These are phyloP conservation scores for Claviceps sorghi DNA, from an alignment of 2,329 filamentous ascomycete genomes.

Conservation along the genomic window DNA sequence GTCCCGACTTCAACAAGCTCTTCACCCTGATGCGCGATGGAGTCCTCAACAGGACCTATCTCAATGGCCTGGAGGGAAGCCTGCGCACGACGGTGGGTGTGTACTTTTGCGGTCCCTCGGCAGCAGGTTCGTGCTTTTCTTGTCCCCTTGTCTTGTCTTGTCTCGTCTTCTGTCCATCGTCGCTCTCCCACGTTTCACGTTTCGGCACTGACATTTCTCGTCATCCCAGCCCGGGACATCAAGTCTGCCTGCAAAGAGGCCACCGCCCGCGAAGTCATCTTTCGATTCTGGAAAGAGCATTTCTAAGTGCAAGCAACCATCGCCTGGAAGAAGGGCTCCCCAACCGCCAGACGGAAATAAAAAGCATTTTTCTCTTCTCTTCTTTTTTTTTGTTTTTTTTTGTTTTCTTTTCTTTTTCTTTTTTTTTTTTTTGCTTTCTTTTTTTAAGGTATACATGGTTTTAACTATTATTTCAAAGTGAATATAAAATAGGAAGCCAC, in stretches of 20 bases:
- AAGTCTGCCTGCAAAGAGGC: constrained; percentile 63
- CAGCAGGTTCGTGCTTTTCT: constrained; percentile 31
- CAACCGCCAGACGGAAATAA: too few species aligned
- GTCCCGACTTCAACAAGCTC: constrained; percentile 73
- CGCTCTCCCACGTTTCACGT: too few species aligned
- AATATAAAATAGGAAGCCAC: too few species aligned
- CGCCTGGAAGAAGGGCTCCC: too few species aligned
- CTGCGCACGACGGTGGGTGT: constrained; percentile 80
- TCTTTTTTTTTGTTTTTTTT: too few species aligned
- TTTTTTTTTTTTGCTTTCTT: too few species aligned
- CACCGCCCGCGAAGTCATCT: constrained; percentile 65
- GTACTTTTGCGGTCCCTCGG: constrained; percentile 90
- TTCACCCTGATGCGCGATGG: constrained; percentile 78
- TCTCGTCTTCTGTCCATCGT: not conserved
- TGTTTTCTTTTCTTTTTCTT: not conserved
- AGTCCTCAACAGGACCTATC: constrained; percentile 71
- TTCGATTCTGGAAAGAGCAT: constrained; percentile 99
- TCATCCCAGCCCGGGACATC: constrained; percentile 58
- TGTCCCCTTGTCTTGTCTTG: too few species aligned
- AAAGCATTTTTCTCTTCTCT: too few species aligned
- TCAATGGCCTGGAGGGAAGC: constrained; percentile 63
- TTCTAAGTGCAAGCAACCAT: too few species aligned
- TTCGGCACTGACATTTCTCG: too few species aligned
- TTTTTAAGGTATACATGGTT: too few species aligned
- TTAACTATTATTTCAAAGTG: too few species aligned